These are phyloP conservation scores for Hygrophila difformis DNA, from an alignment of 257 asterid genomes.

Conservation along the genomic window DNA sequence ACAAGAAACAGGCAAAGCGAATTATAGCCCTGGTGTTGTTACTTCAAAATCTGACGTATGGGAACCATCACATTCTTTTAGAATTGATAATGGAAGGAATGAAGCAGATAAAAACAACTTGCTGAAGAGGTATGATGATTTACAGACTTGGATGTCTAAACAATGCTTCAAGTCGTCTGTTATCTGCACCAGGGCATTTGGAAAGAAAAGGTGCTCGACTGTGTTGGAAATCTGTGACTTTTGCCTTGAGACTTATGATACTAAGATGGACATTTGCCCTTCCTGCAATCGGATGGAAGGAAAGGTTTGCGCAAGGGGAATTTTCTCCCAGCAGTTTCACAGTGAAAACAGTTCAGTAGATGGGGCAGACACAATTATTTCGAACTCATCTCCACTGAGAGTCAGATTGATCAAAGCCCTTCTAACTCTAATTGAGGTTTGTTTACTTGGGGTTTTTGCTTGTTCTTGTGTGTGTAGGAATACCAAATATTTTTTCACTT, in stretches of 20 bases:
- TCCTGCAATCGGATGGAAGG: slow-evolving; percentile 27
- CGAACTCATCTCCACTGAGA: slow-evolving; percentile 43
- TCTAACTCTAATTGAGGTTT: slow-evolving; percentile 68
- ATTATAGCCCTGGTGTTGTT: slow-evolving; percentile 39
- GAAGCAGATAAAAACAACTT: slow-evolving; percentile 41
- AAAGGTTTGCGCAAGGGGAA: slow-evolving; percentile 1
- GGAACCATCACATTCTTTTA: slow-evolving; percentile 64
- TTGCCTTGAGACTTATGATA: slow-evolving; percentile 46
- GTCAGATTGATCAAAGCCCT: slow-evolving; percentile 67
- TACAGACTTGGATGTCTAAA: slow-evolving; percentile 79
- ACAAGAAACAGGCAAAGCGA: slow-evolving; percentile 35
- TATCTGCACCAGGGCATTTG: slow-evolving; percentile 40
- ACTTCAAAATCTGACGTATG: slow-evolving; percentile 33
- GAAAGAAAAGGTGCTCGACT: slow-evolving; percentile 49
- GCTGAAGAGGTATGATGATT: slow-evolving; percentile 54
- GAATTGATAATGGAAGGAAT: slow-evolving; percentile 55
- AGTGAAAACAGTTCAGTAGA: slow-evolving; percentile 23
- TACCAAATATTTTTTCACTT: neutral
- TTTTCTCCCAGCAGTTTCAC: slow-evolving; percentile 20
- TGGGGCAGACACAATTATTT: slow-evolving; percentile 19
- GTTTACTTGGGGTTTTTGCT: no score
- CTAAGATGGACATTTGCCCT: slow-evolving; percentile 36
- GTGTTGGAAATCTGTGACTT: slow-evolving; percentile 57
- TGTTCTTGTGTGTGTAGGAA: no score
- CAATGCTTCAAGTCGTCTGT: slow-evolving; percentile 56